Evolutionary conservation across 2,329 filamentous ascomycete species (phyloP), one percentile per base, ranked within the genome.

Genomic region (Scolecobasidium constrictum): DNA sequence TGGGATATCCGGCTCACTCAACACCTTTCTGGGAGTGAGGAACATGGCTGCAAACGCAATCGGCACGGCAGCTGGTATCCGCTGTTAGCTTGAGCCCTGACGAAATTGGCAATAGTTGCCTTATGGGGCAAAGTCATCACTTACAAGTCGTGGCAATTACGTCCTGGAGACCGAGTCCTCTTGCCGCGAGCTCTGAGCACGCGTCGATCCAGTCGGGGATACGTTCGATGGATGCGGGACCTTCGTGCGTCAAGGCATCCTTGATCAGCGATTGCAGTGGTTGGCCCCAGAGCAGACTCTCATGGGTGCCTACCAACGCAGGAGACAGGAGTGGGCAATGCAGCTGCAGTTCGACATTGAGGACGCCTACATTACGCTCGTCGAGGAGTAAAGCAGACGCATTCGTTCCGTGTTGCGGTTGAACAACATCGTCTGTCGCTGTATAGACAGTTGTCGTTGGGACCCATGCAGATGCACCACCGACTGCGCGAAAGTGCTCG

Each of bases 381-480:
- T 72, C 65, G n/a, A 55, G 43, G 5, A 70, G 53, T 45, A 56
- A 66, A 0, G 64, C 70, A 0, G 71, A 75, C 0, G 72, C 72
- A 3, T 53, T 50, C 0, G 55, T 56, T 3, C 68, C 72, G 5
- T 21, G 22, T 53, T 72, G 65, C 2, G 70, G 73, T 53, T 73
- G 53, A 2, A 75, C 69, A 40, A 76, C 60, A 49, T 75, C 65
- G 47, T 76, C 71, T 19, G 64, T 54, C 11, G 59, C 56, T 0
- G 66, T 69, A 56, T 71, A 75, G 36, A 77, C 58, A 0, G 62
- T 71, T 1, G 73, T 76, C 0, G 71, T 76, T 1, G 71, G 70
- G 0, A 77, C 69, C 47, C 72, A 75, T 4, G 69, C 69, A 1
- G 65, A 68, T 41, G 70, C 68, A 0, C 72, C 72, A 18, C 61